phyloP scores from a whole-genome alignment of 257 asterid genomes.

The Solanum okadae region DNA sequence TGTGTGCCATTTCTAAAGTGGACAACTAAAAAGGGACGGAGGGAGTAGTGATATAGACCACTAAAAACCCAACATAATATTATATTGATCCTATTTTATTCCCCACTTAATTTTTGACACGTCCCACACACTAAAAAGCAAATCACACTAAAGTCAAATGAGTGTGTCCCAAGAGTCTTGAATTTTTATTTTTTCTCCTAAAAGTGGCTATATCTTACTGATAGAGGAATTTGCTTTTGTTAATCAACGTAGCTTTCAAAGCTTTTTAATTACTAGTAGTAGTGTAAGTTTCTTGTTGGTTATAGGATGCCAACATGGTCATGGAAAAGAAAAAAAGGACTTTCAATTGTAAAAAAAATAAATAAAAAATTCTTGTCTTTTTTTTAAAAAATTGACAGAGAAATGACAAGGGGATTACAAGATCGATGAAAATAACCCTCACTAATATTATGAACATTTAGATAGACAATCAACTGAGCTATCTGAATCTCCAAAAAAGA shows the following conservation, averaged over 20 bases:
- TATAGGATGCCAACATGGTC: not conserved
- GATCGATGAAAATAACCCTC: not conserved
- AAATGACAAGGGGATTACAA: not conserved
- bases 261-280: not conserved
- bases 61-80: not conserved
- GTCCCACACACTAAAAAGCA: not conserved
- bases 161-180: not conserved
- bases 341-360: not conserved
- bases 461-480: not conserved
- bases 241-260: not conserved
- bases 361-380: no score
- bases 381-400: not conserved
- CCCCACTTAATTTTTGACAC: constrained; percentile 7
- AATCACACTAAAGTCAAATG: not conserved
- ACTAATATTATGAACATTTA: not conserved
- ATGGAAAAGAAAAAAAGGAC: not conserved
- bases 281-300: not conserved
- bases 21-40: no score
- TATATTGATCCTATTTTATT: not conserved
- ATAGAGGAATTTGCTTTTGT: not conserved
- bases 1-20: no score
- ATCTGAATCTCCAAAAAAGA: not conserved
- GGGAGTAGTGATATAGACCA: constrained; percentile 33
- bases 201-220: not conserved
- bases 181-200: not conserved